Evolutionary conservation across 2,329 filamentous ascomycete genomes (phyloP).

Genomic region (Talaromyces sp.): DNA sequence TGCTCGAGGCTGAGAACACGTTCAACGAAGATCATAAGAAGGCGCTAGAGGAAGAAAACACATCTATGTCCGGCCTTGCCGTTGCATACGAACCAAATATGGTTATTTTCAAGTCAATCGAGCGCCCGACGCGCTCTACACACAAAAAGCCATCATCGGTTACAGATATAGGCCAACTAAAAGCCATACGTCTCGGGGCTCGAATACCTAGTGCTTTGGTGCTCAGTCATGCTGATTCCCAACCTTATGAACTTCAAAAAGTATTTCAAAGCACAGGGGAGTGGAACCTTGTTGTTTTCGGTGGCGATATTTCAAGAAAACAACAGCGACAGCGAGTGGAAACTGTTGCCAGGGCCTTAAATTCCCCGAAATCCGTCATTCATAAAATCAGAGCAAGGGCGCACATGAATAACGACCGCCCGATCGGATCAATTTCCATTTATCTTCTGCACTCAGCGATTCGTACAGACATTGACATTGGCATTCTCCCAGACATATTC

Average conservation of each 20-base stretch:
- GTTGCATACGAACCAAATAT: not conserved
- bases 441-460: not conserved
- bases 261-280: not conserved
- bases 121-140: not conserved
- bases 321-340: not conserved
- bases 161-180: not conserved
- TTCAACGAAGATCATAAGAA: not conserved
- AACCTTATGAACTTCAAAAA: not conserved
- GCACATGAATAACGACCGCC: too few species aligned
- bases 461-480: not conserved
- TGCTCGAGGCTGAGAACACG: not conserved
- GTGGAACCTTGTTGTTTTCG: not conserved
- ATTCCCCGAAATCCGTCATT: not conserved
- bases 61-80: not conserved
- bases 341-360: not conserved
- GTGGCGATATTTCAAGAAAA: not conserved
- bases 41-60: not conserved
- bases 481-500: conserved; percentile 18
- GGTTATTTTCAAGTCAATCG: not conserved
- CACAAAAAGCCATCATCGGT: not conserved
- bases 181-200: not conserved
- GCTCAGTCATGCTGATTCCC: not conserved
- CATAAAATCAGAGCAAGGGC: too few species aligned
- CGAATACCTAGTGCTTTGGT: not conserved
- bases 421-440: not conserved